Evolutionary conservation across 2,329 filamentous ascomycete genomes (phyloP).

Genomic region (Sarocladiaceae sp.): DNA sequence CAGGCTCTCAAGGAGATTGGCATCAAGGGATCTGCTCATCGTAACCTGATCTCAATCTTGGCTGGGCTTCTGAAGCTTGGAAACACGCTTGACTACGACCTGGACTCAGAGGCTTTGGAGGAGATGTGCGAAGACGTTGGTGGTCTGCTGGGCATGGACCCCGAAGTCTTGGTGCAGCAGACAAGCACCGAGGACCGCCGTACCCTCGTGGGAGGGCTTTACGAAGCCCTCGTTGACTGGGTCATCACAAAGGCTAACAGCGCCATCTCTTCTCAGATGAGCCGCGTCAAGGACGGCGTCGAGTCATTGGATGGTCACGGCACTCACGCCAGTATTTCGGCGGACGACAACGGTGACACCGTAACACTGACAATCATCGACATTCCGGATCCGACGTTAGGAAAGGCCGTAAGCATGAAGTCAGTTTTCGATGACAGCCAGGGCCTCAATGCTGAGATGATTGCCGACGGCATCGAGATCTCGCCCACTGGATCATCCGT

Average conservation of each 20-base stretch:
- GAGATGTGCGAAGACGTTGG: conserved; percentile 87
- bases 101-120: conserved; percentile 81
- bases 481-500: conserved; percentile 73
- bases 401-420: conserved; percentile 83
- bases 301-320: conserved; percentile 63
- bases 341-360: conserved; percentile 73
- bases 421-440: conserved; percentile 89
- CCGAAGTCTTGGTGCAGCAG: conserved; percentile 72
- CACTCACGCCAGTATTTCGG: conserved; percentile 59
- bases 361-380: conserved; percentile 88
- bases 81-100: conserved; percentile 77
- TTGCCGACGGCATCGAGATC: conserved; percentile 84
- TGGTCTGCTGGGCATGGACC: conserved; percentile 79
- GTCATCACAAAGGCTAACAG: conserved; percentile 85
- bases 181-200: conserved; percentile 82
- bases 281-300: conserved; percentile 59
- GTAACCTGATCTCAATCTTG: conserved; percentile 79
- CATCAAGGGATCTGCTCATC: conserved; percentile 80
- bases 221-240: conserved; percentile 94
- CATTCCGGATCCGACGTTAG: conserved; percentile 72
- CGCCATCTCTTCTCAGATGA: conserved; percentile 73
- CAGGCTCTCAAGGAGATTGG: conserved; percentile 84
- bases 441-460: conserved; percentile 97
- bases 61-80: conserved; percentile 88
- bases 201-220: conserved; percentile 78